These are phyloP conservation scores for Psidium guajava DNA, from an alignment of 345 rosid species.

Conservation along the genomic window DNA sequence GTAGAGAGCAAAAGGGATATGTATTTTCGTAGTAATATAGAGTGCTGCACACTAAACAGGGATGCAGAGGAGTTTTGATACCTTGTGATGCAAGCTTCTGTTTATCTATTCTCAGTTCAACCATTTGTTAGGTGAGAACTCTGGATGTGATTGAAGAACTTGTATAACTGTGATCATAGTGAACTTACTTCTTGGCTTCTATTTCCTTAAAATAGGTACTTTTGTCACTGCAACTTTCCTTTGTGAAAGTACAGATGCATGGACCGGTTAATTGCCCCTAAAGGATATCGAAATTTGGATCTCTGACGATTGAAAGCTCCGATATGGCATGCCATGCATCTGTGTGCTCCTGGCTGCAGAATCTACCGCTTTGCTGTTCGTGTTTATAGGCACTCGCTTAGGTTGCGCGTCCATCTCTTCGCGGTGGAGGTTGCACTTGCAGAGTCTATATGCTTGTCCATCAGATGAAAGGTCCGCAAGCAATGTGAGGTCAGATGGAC, in stretches of 20 bases:
- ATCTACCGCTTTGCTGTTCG: background rate
- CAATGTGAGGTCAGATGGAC: background rate
- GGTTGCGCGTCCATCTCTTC: background rate
- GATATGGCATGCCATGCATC: background rate
- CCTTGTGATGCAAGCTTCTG: background rate
- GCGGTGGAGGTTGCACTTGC: background rate
- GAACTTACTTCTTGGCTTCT: background rate
- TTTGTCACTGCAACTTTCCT: background rate
- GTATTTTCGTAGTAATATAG: background rate
- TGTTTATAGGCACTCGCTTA: background rate
- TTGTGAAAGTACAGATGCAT: background rate
- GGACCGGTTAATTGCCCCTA: background rate
- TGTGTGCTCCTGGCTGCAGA: background rate
- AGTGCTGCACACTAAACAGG: background rate
- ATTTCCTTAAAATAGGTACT: background rate
- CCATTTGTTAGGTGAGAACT: background rate
- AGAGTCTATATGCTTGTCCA: background rate
- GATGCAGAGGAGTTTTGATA: background rate
- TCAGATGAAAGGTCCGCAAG: background rate
- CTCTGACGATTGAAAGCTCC: background rate
- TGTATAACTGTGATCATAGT: background rate
- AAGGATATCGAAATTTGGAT: background rate
- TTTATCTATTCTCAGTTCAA: background rate
- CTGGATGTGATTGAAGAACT: background rate
- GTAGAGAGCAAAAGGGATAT: background rate